Percentiles rank a stretch among this genome's conserved stretches.
These are phyloP conservation scores for Lipomyces oligophaga DNA, from an alignment of 805 yeast genomes.

Conservation along the genomic window DNA sequence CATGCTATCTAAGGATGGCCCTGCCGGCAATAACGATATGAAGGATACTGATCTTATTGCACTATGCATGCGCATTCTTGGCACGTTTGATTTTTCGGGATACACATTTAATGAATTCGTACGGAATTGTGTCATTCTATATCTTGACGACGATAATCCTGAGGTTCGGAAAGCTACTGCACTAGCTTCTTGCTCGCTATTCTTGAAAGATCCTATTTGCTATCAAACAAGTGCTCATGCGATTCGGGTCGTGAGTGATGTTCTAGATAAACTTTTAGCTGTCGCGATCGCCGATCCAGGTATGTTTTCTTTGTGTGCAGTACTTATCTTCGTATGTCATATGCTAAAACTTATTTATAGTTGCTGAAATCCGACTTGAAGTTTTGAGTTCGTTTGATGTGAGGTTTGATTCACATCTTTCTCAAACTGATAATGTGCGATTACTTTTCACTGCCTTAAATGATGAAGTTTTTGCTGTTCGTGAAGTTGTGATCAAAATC, in stretches of 20 bases:
- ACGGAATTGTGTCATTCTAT: conserved; percentile 74
- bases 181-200: conserved; percentile 72
- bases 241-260: conserved; percentile 76
- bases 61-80: conserved; percentile 74
- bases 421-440: conserved; percentile 88
- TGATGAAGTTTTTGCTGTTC: conserved; percentile 81
- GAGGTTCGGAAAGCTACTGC: conserved; percentile 83
- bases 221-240: conserved; percentile 78
- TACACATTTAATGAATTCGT: conserved; percentile 84
- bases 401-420: conserved; percentile 81
- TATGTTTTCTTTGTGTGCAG: neutral
- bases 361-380: conserved; percentile 77
- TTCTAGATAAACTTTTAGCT: conserved; percentile 72
- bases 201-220: conserved; percentile 76
- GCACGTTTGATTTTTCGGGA: conserved; percentile 67
- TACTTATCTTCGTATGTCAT: neutral
- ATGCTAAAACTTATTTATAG: conserved; percentile 20
- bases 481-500: conserved; percentile 70
- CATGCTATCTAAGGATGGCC: conserved; percentile 68
- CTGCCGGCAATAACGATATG: conserved; percentile 42
- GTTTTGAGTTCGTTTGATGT: conserved; percentile 69
- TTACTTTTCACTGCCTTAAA: conserved; percentile 81
- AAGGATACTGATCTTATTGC: conserved; percentile 54
- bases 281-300: conserved; percentile 81
- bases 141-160: conserved; percentile 74